Evolutionary conservation across 805 yeast genomes (phyloP), one percentile per base, ranked within the genome.

Genomic region (Schwanniomyces vanrijiae): DNA sequence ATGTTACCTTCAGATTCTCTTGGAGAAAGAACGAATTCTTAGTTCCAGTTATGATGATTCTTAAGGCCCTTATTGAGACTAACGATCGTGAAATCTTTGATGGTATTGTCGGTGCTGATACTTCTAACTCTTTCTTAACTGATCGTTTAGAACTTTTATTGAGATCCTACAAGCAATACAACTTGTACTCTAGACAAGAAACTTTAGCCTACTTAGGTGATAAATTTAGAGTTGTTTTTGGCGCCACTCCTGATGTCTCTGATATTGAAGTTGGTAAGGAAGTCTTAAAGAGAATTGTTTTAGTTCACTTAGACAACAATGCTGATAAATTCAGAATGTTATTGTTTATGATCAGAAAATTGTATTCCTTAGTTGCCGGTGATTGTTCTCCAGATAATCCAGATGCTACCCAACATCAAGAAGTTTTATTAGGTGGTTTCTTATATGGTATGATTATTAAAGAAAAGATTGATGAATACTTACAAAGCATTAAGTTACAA

Each of bases 391-490:
- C 97, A 14, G 99, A 94, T 68, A 94, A 94, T 71, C 99, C 99
- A 65, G 99, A 94, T 84, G 96, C 98, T 42, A 89, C 97, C 8
- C 99, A 94, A 76, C 97, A 94, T 76, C 99, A 94, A 72, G 99
- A 94, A 72, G 88, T 94, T 26, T 72, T 94, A 52, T 78, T 94
- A 47, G 98, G 98, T 54, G 99, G 99, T 13, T 89, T 94, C 80
- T 76, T 94, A 46, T 94, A 90, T 59, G 97, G 97, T 56, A 91
- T 91, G 96, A 92, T 94, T 55, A 69, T 94, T 60, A 94, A 94
- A 68, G 99, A 94, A 71, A 94, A 94, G 66, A 84, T 94, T 52
- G 99, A 94, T 58, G 99, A 94, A 68, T 91, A 90, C 64, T 74
- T 94, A 56, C 84, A 81, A 58, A 80, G 75, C 60, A 81, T 94